Evolutionary conservation across 164 flowering plant genomes (phyloP), one percentile per base, ranked within the genome.

Genomic region (Aristolochia contorta): DNA sequence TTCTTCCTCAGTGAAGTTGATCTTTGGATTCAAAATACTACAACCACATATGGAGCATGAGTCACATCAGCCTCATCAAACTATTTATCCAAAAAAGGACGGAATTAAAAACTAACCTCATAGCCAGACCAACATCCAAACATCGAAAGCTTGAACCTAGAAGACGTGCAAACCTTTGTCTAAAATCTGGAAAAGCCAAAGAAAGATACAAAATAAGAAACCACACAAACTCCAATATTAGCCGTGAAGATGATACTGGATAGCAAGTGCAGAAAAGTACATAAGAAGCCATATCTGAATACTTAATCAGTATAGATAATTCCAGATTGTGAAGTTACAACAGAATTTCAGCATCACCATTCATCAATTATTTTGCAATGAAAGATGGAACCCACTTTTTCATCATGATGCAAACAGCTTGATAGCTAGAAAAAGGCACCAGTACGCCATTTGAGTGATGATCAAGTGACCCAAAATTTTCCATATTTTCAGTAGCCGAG

Each of bases 11-110:
- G 61, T 49, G 73, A 81, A 87, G 70, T 82, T 80, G 66, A 82
- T 75, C 70, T 81, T 88, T 20, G 97, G 96, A 67, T 86, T 95
- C 77, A 94, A 66, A 43, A 94, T 56, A 47, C 98, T 91, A 78
- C 45, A 77, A 67, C 4, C 67, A 37, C 37, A 67, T 15, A 6
- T 19, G 49, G 19, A 46, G 37, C 6, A 56, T 30, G 12, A 32
- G 32, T 10, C 22, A 16, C 4, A 4, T 32, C 4, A n/a, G 43
- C 9, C 12, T 7, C 43, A 30, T 16, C 30, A 22, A 48, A 50
- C 49, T 9, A 3, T 30, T 27, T 12, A 62, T 12, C 6, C 12
- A 16, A 55, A 59, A 14, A 14, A 19, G 12, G 23, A 10, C 30
- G 2, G 4, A 21, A 56, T 19, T 6, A 19, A 27, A 64, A 25